These are phyloP conservation scores for Linum lewisii DNA, from an alignment of 345 rosid species.

Conservation along the genomic window DNA sequence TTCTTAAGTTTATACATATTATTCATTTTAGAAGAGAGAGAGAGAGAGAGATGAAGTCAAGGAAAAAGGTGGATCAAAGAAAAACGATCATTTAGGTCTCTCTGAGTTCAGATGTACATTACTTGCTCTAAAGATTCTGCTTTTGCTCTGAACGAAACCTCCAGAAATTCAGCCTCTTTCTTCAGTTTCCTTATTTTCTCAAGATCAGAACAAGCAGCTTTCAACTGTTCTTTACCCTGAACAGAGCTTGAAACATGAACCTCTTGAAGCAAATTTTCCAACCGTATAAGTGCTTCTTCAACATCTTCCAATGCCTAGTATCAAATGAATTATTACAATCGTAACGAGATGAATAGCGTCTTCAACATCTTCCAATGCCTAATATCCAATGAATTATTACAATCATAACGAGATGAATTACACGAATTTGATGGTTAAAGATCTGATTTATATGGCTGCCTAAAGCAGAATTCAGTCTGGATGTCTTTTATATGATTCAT, in stretches of 20 bases:
- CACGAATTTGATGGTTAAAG: slow-evolving; percentile 11
- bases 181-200: slow-evolving; percentile 92
- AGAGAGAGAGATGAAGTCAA: too few relatives aligned
- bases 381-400: slow-evolving; percentile 6
- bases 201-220: slow-evolving; percentile 96
- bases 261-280: slow-evolving; percentile 76
- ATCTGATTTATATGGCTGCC: too few relatives aligned
- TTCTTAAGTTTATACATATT: too few relatives aligned
- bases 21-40: too few relatives aligned
- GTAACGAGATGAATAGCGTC: too few relatives aligned
- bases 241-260: slow-evolving; percentile 62
- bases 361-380: slow-evolving; percentile 93
- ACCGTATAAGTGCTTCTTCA: slow-evolving; percentile 72
- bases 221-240: slow-evolving; percentile 76
- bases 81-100: neutral
- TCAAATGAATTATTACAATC: neutral
- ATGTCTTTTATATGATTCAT: too few relatives aligned
- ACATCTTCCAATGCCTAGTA: slow-evolving; percentile 86
- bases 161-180: slow-evolving; percentile 96
- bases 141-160: slow-evolving; percentile 94
- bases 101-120: neutral
- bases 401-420: slow-evolving; percentile 10
- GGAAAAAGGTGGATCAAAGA: neutral
- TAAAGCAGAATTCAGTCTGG: neutral
- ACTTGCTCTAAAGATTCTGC: slow-evolving; percentile 83